Conservation (phyloP, 2,329 filamentous ascomycete genomes). For the Huntiella decipiens region DNA sequence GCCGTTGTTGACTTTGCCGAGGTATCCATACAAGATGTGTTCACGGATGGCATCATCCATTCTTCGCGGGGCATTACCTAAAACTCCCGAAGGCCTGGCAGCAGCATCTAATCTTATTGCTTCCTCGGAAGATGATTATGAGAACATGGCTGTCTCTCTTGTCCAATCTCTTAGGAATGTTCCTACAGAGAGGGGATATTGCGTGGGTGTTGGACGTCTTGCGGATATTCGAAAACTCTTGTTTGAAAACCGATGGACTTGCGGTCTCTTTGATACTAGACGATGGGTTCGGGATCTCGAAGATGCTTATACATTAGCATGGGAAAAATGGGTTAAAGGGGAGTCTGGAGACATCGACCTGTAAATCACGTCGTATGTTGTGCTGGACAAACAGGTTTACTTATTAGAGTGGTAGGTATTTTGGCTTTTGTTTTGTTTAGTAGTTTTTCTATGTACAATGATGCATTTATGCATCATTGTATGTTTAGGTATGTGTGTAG, state of each 20-base stretch:
- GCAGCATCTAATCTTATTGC: slow-evolving; percentile 64
- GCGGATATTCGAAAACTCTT: slow-evolving; percentile 62
- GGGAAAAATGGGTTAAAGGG: slow-evolving; percentile 70
- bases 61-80: slow-evolving; percentile 70
- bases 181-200: slow-evolving; percentile 23
- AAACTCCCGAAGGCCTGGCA: slow-evolving; percentile 41
- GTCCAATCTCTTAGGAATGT: slow-evolving; percentile 44
- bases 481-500: background rate
- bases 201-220: slow-evolving; percentile 47
- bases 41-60: slow-evolving; percentile 95
- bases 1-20: slow-evolving; percentile 70
- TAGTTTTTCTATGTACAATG: background rate
- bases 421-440: background rate
- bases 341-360: slow-evolving; percentile 90
- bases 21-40: slow-evolving; percentile 97
- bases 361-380: slow-evolving; percentile 13
- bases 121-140: slow-evolving; percentile 62
- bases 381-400: background rate
- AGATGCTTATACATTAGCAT: slow-evolving; percentile 70
- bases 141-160: slow-evolving; percentile 52
- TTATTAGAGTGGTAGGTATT: background rate
- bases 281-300: slow-evolving; percentile 87
- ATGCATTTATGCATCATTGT: background rate
- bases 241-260: slow-evolving; percentile 68
- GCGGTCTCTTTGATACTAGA: slow-evolving; percentile 74